Evolutionary conservation across 495 filamentous ascomycete genomes (phyloP).

Genomic region (Mytilinidion resinicola): DNA sequence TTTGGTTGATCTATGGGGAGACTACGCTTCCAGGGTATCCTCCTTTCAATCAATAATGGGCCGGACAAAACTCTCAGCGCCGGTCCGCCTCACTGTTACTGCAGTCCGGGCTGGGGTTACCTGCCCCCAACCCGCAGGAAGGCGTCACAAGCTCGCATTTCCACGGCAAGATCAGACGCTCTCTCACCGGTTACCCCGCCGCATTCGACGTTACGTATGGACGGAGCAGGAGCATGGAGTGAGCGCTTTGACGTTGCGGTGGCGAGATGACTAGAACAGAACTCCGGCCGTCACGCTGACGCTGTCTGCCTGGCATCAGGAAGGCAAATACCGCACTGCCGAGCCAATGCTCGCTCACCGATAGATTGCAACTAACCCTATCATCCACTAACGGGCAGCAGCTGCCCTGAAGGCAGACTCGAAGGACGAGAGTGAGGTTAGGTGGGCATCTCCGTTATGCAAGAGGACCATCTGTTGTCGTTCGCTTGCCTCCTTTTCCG

Average conservation of each 20-base stretch:
- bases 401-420: slow-evolving; percentile 1
- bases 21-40: slow-evolving; percentile 18
- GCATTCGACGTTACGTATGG: slow-evolving; percentile 15
- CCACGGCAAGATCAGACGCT: slow-evolving; percentile 27
- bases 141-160: slow-evolving; percentile 19
- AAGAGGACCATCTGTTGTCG: slow-evolving; percentile 8
- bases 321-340: slow-evolving; percentile 18
- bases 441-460: slow-evolving; percentile 13
- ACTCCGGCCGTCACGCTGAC: slow-evolving; percentile 14
- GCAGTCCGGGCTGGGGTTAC: slow-evolving; percentile 20
- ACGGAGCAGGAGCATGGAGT: slow-evolving; percentile 12
- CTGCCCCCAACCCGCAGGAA: slow-evolving; percentile 20
- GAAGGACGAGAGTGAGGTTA: slow-evolving; percentile 7
- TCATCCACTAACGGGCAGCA: slow-evolving; percentile 18
- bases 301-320: slow-evolving; percentile 19
- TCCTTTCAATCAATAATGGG: slow-evolving; percentile 23
- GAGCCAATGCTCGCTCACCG: slow-evolving; percentile 23
- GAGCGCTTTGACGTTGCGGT: slow-evolving; percentile 18
- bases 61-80: slow-evolving; percentile 21
- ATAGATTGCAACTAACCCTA: slow-evolving; percentile 28
- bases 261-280: slow-evolving; percentile 25
- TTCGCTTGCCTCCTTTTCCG: not conserved
- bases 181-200: slow-evolving; percentile 27
- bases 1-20: slow-evolving; percentile 31
- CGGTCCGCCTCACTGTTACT: slow-evolving; percentile 18